Conservation (phyloP, 2,329 filamentous ascomycete species). For the Graphium sp. region DNA sequence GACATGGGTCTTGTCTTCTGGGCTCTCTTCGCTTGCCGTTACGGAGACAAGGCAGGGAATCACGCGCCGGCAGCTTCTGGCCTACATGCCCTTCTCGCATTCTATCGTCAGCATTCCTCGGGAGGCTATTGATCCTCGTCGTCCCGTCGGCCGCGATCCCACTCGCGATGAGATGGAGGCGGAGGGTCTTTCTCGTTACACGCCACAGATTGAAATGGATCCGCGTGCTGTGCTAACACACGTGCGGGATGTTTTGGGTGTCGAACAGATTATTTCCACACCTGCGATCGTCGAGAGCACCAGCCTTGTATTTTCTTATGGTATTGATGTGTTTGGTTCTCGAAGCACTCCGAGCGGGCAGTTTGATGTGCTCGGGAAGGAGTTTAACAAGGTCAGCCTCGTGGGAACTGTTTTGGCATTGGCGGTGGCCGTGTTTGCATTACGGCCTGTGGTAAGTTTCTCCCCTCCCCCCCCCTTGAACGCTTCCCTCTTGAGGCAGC, state of each 20-base stretch:
- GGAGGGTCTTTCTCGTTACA: conserved; percentile 67
- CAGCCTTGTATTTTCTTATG: conserved; percentile 74
- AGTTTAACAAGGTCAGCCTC: conserved; percentile 82
- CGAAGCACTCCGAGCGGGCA: conserved; percentile 72
- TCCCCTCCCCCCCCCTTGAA: neutral
- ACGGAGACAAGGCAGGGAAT: conserved; percentile 89
- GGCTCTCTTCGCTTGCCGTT: conserved; percentile 65
- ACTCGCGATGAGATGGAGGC: conserved; percentile 58
- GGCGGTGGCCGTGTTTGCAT: conserved; percentile 54
- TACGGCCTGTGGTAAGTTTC: conserved; percentile 69
- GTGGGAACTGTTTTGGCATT: conserved; percentile 71
- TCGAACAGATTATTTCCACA: conserved; percentile 54
- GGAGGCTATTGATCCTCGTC: conserved; percentile 64
- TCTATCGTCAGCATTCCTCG: conserved; percentile 69
- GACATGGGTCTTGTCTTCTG: conserved; percentile 62
- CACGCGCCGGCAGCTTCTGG: conserved; percentile 65
- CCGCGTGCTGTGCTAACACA: conserved; percentile 69
- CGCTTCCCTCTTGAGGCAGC: conserved; percentile 1
- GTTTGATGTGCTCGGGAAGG: conserved; percentile 86
- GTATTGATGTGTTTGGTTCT: conserved; percentile 76
- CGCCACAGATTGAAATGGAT: conserved; percentile 66
- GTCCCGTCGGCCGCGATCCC: conserved; percentile 72
- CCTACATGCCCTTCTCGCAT: conserved; percentile 55
- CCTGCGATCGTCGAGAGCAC: conserved; percentile 84
- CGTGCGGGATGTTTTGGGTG: conserved; percentile 61